Conservation (phyloP, 2,329 filamentous ascomycete species). For the Beauveria pseudobassiana region DNA sequence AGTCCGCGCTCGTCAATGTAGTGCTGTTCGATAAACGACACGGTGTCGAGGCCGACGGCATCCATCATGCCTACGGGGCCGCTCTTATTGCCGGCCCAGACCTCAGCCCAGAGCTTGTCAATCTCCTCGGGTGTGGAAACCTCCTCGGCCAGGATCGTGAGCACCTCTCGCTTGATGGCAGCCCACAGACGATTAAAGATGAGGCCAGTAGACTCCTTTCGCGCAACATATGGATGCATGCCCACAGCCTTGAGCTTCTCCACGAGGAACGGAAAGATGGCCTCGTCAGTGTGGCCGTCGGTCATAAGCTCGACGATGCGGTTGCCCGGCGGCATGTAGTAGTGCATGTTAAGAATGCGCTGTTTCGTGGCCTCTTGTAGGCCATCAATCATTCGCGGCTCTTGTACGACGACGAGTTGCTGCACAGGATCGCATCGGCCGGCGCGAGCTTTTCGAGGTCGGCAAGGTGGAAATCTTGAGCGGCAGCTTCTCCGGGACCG, state of each 20-base stretch:
- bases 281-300: conserved; percentile 32
- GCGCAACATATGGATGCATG: conserved; percentile 32
- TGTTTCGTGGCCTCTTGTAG: conserved; percentile 28
- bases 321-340: conserved; percentile 39
- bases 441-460: conserved; percentile 36
- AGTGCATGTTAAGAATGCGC: conserved; percentile 43
- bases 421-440: conserved; percentile 39
- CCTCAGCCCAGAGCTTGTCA: conserved; percentile 37
- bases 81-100: conserved; percentile 19
- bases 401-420: conserved; percentile 46
- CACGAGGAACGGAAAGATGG: conserved; percentile 38
- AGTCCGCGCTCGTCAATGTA: conserved; percentile 43
- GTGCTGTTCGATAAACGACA: conserved; percentile 44
- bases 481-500: conserved; percentile 41
- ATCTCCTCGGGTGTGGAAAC: conserved; percentile 42
- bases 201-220: conserved; percentile 43
- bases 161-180: conserved; percentile 44
- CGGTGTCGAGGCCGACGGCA: conserved; percentile 43
- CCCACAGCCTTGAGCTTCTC: conserved; percentile 32
- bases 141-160: conserved; percentile 42
- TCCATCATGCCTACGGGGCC: conserved; percentile 32
- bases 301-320: conserved; percentile 48
- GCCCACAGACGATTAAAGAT: conserved; percentile 52
- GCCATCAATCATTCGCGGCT: conserved; percentile 39
- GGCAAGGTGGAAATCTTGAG: conserved; percentile 39